Evolutionary conservation across 306 rosid genomes (phyloP), one percentile per base, ranked within the genome.

Genomic region (cucumber (Cucumis sativus)): DNA sequence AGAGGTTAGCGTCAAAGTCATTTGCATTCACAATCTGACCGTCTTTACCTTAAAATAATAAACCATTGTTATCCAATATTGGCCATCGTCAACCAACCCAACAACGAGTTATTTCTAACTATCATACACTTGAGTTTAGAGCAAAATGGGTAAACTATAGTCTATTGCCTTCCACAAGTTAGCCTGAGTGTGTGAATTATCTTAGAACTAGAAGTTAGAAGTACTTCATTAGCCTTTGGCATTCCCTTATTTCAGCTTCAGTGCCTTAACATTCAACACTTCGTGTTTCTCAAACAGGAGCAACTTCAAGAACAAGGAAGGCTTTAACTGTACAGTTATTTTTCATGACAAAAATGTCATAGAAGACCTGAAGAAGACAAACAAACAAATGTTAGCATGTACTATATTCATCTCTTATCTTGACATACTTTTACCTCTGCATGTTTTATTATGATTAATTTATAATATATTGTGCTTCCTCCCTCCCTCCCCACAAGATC

Each of bases 301-400:
- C 92, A 91, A 89, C 84, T 91, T 82, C 85, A 85, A 86, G 94
- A 87, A 79, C 97, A 91, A 81, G 86, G 81, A 30, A 83, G 82
- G 35, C 82, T 84, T 35, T 91, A 64, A 86, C 40, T 52, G 41
- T 20, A 41, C 60, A 10, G 20, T n/a, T 21, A 15, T 52, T 30
- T 75, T 75, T 39, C 5, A 5, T 1, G 40, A 15, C 52, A 5
- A n/a, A 59, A 57, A 12, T 23, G 79, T n/a, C 12, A 8, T 6
- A 25, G 43, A 25, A 33, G 56, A 68, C 6, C 4, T 37, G 8
- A 39, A 4, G 35, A 68, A n/a, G 47, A 45, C 39, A 45, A 43
- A 23, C 20, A 21, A 43, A 35, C 16, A 23, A n/a, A 6, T 30
- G 65, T 30, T 74, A 30, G 21, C 51, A 74, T 28, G 17, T 12